Base-by-base conservation (phyloP, 768 basidiomycete genomes). In the Lactarius deliciosus region DNA sequence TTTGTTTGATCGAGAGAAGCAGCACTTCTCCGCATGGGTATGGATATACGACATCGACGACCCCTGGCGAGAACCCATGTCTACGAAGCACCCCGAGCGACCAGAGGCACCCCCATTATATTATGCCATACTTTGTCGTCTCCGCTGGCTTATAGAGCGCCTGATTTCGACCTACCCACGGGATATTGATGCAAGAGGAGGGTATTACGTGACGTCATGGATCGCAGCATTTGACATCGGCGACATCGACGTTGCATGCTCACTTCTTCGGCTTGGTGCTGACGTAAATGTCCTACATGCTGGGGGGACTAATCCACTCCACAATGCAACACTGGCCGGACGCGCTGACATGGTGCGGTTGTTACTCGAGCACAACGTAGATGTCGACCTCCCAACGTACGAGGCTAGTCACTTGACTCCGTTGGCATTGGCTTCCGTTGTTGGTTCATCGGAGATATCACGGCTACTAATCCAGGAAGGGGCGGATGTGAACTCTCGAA, bases 21-120 rank as follows among this genome's bases (percentile, higher is more conserved):
- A 36, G n/a, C 61, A 63, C 9, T 25, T 63, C 20, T 36, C 53
- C 3, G 61, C 40, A 7, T 63, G 61, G 61, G 34, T 56, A 2
- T 56, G 61, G 61, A 32, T 43, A 40, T 34, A 28, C 20, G 61
- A 63, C 30, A 11, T 63, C 18, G 55, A 56, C 28, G 55, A 56
- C 55, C 32, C 55, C 7, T 34, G 55, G 32, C 9, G 28, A 2
- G 20, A 56, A 20, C 8, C 61, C 54, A 63, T 28, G 25, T 30
- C 28, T 36, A 54, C 36, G 38, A 30, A 53, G 20, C 54, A 53
- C n/a, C 54, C 54, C 2, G 18, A 43, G 38, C 16, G 40, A 16
- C 53, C 61, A 6, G 50, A 54, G 32, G 53, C 40, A 4, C 3
- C 53, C 1, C 53, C 61, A 10, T 43, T 63, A 28, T 53, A 62